A percentile compares a stretch with the other conserved stretches of the same genome.
phyloP scores from a whole-genome alignment of 805 yeast species.

The Spathaspora hagerdaliae region DNA sequence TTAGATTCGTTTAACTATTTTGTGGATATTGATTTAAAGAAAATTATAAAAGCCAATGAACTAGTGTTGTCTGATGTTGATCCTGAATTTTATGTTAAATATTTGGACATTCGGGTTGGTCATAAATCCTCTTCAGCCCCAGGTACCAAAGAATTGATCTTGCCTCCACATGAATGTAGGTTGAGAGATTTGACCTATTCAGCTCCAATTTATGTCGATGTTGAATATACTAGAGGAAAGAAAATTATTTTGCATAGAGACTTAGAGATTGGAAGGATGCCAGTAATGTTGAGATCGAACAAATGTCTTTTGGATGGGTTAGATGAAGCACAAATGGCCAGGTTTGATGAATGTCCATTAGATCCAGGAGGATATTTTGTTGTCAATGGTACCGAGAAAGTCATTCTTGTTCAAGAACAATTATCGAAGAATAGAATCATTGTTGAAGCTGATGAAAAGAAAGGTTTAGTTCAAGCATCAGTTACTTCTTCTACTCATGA shows the following conservation, averaged over 20 bases:
- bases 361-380: constrained; percentile 99
- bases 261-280: constrained; percentile 96
- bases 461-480: constrained; percentile 91
- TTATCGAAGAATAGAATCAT: constrained; percentile 94
- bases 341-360: constrained; percentile 86
- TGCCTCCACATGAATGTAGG: constrained; percentile 94
- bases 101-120: constrained; percentile 90
- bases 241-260: constrained; percentile 87
- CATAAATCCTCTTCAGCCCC: constrained; percentile 55
- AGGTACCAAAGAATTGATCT: constrained; percentile 53
- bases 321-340: constrained; percentile 81
- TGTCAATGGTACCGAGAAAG: constrained; percentile 97
- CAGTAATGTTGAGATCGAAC: constrained; percentile 93
- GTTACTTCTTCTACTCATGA: constrained; percentile 98
- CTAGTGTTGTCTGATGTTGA: constrained; percentile 89
- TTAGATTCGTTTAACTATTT: constrained; percentile 97
- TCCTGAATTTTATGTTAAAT: constrained; percentile 92
- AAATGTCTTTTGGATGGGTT: constrained; percentile 84
- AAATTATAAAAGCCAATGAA: constrained; percentile 89
- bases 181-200: constrained; percentile 90
- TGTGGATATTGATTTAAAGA: constrained; percentile 88
- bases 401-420: constrained; percentile 94
- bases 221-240: constrained; percentile 93
- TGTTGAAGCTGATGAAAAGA: constrained; percentile 95
- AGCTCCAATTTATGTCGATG: constrained; percentile 95